Evolutionary conservation across 192 early-diverging fungal species (phyloP), one percentile per base, ranked within the genome.

Genomic region (Coemansia sp.): DNA sequence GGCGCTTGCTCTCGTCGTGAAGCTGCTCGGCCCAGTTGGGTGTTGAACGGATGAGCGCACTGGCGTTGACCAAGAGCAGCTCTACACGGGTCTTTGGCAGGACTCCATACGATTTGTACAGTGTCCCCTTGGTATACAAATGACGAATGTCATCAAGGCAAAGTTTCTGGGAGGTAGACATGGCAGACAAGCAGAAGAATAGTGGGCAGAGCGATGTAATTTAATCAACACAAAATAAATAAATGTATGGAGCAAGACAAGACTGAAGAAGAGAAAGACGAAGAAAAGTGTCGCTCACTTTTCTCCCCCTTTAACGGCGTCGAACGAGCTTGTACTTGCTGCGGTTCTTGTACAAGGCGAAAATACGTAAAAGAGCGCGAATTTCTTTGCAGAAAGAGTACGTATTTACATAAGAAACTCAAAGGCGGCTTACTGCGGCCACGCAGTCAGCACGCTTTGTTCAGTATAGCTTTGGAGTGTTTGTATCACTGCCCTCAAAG

Each of bases 21-120:
- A 58, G 16, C 16, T 35, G 50, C 4, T 52, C 50, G 14, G 28
- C 21, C 55, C 28, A 58, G 4, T 3, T 28, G 13, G 32, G 28
- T 17, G 30, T 4, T n/a, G 30, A 58, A 28, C 55, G 55, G 6
- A 58, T 58, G n/a, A 33, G 28, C 8, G 57, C 57, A 14, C 32
- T 58, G 17, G 57, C 57, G 7, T 58, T 16, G 8, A 58, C 35
- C 5, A 58, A 19, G 57, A 32, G 57, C 28, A 58, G 35, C 28
- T 58, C 57, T 3, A 33, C 57, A 35, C 33, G 57, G 16, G 57
- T 58, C 57, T 58, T 58, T 30, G 50, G 23, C 50, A 28, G 23
- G 50, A 10, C 19, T 10, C 4, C 19, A 53, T 53, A 28, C 11
- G 26, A 28, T 9, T 28, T 9, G 13, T 53, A 53, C 3, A 53